These are phyloP conservation scores for Colletotrichum zoysiae DNA, from an alignment of 2,329 filamentous ascomycete species.

Conservation along the genomic window DNA sequence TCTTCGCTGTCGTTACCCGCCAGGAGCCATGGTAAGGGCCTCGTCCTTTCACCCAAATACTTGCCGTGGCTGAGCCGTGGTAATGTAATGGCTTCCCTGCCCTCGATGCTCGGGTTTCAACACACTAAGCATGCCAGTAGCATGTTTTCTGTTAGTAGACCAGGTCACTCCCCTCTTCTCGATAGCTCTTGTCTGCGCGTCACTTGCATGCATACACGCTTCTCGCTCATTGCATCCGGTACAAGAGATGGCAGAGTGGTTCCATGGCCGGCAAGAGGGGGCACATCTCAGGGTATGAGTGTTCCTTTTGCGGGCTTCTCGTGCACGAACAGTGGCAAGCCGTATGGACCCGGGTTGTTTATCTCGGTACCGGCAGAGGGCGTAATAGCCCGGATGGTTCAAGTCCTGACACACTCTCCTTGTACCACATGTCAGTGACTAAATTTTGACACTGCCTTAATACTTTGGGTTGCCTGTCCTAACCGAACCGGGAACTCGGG, in stretches of 20 bases:
- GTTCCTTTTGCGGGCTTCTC: not conserved
- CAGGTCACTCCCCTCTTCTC: not conserved
- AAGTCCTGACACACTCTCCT: not conserved
- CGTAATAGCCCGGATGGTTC: not conserved
- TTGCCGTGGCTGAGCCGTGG: not conserved
- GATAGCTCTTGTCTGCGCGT: not conserved
- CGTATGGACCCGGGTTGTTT: not conserved
- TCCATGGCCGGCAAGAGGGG: not conserved
- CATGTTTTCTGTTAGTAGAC: not conserved
- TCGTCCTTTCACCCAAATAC: not conserved
- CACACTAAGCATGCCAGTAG: not conserved
- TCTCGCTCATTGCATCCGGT: not conserved
- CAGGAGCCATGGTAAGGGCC: not conserved
- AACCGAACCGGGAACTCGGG: not conserved
- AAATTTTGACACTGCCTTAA: not conserved
- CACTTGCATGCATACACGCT: not conserved
- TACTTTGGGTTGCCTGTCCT: not conserved
- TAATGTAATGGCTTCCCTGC: not conserved
- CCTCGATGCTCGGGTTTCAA: not conserved
- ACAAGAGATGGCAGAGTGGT: not conserved
- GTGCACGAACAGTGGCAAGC: not conserved
- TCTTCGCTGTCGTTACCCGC: not conserved
- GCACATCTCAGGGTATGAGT: too few species aligned
- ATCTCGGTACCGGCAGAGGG: not conserved
- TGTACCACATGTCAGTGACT: not conserved